Evolutionary conservation across 306 rosid genomes (phyloP).

Genomic region (Trifolium dubium): DNA sequence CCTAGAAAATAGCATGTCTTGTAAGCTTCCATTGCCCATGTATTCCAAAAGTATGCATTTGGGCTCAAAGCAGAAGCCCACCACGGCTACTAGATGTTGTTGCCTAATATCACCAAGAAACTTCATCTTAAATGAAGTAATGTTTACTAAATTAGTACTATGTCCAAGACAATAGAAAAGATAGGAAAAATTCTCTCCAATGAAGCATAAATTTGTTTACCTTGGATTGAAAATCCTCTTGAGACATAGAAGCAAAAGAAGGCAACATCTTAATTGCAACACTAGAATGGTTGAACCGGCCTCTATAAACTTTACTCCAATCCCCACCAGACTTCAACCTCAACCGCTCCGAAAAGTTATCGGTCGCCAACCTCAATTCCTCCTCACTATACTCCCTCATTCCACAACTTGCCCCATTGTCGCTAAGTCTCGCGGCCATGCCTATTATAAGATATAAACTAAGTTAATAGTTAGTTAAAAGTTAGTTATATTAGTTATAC

Average conservation of each 20-base stretch:
- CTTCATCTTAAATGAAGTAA: slow-evolving; percentile 58
- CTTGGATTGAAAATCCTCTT: slow-evolving; percentile 59
- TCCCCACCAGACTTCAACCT: slow-evolving; percentile 58
- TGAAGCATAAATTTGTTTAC: slow-evolving; percentile 40
- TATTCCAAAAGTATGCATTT: slow-evolving; percentile 66
- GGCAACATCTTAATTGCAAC: slow-evolving; percentile 62
- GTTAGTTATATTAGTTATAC: neutral
- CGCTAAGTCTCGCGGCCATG: slow-evolving; percentile 49
- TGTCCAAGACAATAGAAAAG: no score
- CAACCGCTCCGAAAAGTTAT: slow-evolving; percentile 56
- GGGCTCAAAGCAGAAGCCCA: slow-evolving; percentile 69
- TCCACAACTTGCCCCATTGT: slow-evolving; percentile 30
- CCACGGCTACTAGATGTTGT: slow-evolving; percentile 68
- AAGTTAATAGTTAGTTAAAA: no score
- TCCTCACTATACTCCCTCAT: slow-evolving; percentile 63
- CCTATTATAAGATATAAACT: neutral
- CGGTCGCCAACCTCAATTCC: slow-evolving; percentile 72
- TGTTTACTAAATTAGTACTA: neutral
- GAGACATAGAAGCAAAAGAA: slow-evolving; percentile 37
- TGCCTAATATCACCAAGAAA: slow-evolving; percentile 64
- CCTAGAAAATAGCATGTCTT: slow-evolving; percentile 54
- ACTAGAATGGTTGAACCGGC: slow-evolving; percentile 61
- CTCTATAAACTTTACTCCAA: slow-evolving; percentile 53
- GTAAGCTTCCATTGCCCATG: slow-evolving; percentile 72
- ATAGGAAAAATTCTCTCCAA: neutral